These are phyloP conservation scores for Pythium pyrilobum DNA, from an alignment of 352 stramenopile genomes.

Conservation along the genomic window DNA sequence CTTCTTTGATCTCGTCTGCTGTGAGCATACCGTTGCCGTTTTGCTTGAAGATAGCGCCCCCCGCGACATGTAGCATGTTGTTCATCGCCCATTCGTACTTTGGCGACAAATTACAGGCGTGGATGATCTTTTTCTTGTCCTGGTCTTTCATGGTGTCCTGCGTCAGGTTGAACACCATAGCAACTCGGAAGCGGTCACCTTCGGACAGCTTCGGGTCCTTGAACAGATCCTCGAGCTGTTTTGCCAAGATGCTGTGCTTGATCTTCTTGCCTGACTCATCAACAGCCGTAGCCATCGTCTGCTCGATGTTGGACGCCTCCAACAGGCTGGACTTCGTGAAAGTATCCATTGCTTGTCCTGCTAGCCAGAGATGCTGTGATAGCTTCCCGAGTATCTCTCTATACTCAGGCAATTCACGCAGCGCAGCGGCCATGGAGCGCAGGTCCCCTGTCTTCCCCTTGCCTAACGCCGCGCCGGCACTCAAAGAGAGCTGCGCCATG, in stretches of 20 bases:
- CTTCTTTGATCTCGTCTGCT: conserved; percentile 57
- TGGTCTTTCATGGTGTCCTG: conserved; percentile 86
- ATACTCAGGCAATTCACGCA: conserved; percentile 94
- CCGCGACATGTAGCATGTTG: conserved; percentile 64
- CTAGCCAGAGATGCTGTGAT: conserved; percentile 92
- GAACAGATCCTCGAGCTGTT: conserved; percentile 88
- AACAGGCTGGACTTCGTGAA: conserved; percentile 88
- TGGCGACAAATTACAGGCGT: conserved; percentile 72
- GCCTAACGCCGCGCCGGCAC: conserved; percentile 68
- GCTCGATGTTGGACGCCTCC: conserved; percentile 92
- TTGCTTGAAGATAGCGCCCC: conserved; percentile 50
- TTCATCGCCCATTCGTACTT: conserved; percentile 55
- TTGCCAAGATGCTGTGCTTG: conserved; percentile 78
- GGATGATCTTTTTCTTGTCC: conserved; percentile 84
- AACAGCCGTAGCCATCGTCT: conserved; percentile 92
- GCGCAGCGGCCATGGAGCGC: conserved; percentile 88
- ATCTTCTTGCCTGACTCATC: conserved; percentile 91
- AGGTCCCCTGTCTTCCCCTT: conserved; percentile 86
- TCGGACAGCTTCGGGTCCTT: conserved; percentile 70
- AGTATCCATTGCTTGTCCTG: conserved; percentile 91
- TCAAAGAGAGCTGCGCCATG: conserved; percentile 78
- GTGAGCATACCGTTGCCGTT: conserved; percentile 54
- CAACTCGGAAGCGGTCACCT: conserved; percentile 86
- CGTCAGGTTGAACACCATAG: conserved; percentile 91
- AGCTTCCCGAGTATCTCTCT: conserved; percentile 93